Percentiles rank a stretch among this genome's conserved stretches.
phyloP scores from a whole-genome alignment of 2,329 filamentous ascomycete genomes.

The Penicillium glabrum region DNA sequence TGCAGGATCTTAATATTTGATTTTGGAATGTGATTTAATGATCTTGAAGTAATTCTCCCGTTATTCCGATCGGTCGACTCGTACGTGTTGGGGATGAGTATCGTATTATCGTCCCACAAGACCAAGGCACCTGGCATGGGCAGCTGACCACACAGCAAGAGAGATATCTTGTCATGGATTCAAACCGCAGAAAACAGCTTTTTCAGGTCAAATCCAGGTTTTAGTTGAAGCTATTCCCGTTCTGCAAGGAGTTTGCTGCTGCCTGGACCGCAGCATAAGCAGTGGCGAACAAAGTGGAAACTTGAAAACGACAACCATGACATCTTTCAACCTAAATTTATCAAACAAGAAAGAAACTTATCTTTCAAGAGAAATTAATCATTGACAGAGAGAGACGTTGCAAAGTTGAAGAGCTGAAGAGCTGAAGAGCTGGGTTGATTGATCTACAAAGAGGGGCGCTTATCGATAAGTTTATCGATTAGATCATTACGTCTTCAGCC shows the following conservation, averaged over 20 bases:
- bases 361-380: background rate
- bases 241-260: conserved; percentile 8
- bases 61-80: background rate
- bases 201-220: background rate
- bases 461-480: conserved; percentile 19
- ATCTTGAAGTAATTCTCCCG: background rate
- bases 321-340: background rate
- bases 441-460: background rate
- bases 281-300: background rate
- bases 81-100: background rate
- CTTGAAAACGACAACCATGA: background rate
- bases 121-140: background rate
- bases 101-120: background rate
- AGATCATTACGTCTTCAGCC: conserved; percentile 22
- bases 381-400: background rate
- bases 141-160: background rate
- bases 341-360: background rate
- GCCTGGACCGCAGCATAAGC: conserved; percentile 6
- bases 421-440: background rate
- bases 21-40: background rate
- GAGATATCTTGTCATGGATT: background rate
- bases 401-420: background rate
- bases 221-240: conserved; percentile 4
- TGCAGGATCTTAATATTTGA: background rate
- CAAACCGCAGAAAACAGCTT: background rate